These are phyloP conservation scores for Leccinum ochraceum DNA, from an alignment of 768 basidiomycete genomes.

Conservation along the genomic window DNA sequence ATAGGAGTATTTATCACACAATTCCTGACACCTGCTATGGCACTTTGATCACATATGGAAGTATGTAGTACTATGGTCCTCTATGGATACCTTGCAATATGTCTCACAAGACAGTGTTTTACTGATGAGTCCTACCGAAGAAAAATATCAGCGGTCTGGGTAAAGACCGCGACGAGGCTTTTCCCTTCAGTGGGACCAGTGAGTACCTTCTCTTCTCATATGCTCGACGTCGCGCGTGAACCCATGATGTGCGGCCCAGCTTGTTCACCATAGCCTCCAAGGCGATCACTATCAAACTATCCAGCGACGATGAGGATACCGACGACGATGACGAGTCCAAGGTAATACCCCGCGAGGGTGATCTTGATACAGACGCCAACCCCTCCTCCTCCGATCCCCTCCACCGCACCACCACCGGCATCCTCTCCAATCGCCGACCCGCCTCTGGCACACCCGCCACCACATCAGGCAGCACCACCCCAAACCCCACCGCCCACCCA, in stretches of 20 bases:
- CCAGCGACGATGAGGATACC: slow-evolving; percentile 50
- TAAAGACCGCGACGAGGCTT: slow-evolving; percentile 92
- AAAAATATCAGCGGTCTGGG: slow-evolving; percentile 84
- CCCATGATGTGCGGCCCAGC: slow-evolving; percentile 11
- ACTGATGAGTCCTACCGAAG: slow-evolving; percentile 64
- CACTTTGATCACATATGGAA: no score
- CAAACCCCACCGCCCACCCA: slow-evolving; percentile 21
- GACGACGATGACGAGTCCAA: slow-evolving; percentile 38
- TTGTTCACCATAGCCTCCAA: slow-evolving; percentile 82
- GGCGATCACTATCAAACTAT: slow-evolving; percentile 72
- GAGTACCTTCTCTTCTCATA: background rate
- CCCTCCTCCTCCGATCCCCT: slow-evolving; percentile 22
- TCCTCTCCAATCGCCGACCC: slow-evolving; percentile 72
- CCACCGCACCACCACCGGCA: slow-evolving; percentile 70
- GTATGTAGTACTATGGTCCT: no score
- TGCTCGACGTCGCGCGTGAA: background rate
- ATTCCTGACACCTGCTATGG: no score
- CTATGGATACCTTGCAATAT: no score
- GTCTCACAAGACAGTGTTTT: no score
- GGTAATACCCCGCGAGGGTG: background rate
- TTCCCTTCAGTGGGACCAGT: slow-evolving; percentile 98
- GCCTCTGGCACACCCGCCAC: slow-evolving; percentile 48
- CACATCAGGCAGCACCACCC: slow-evolving; percentile 46
- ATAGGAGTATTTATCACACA: no score
- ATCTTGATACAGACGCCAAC: background rate